Conservation (phyloP, 2,329 filamentous ascomycete genomes). For the Diaporthe sp. region DNA sequence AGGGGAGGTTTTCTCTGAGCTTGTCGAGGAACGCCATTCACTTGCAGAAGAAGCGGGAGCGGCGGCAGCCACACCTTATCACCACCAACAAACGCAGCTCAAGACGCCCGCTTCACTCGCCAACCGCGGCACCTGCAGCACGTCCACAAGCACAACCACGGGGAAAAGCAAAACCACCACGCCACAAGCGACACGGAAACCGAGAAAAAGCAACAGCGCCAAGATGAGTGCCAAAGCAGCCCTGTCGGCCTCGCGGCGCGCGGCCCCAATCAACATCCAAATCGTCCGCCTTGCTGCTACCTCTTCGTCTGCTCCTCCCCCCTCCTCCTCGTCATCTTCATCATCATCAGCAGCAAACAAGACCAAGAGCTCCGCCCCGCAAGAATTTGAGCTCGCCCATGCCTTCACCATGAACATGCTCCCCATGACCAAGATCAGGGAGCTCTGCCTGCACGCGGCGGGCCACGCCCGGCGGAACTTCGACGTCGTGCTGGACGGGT, state of each 20-base stretch:
- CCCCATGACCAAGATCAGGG: constrained; percentile 34
- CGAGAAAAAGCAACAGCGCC: constrained; percentile 4
- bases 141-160: not conserved
- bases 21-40: not conserved
- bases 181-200: not conserved
- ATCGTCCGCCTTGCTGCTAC: constrained; percentile 3
- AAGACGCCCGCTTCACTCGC: not conserved
- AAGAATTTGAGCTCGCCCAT: not conserved
- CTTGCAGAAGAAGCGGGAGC: not conserved
- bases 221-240: constrained; percentile 1
- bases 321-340: not conserved
- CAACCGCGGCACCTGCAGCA: not conserved
- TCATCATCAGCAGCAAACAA: not conserved
- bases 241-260: not conserved
- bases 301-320: not conserved
- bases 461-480: constrained; percentile 11
- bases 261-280: constrained; percentile 21
- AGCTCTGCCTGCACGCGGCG: constrained; percentile 33
- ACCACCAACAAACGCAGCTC: not conserved
- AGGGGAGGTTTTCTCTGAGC: not conserved
- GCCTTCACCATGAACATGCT: constrained; percentile 35
- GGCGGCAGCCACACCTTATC: not conserved
- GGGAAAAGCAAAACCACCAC: not conserved
- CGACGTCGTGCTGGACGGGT: constrained; percentile 20
- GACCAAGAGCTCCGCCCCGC: not conserved